Evolutionary conservation across 495 filamentous ascomycete species (phyloP), one percentile per base, ranked within the genome.

Genomic region (Penicillium ucsense): DNA sequence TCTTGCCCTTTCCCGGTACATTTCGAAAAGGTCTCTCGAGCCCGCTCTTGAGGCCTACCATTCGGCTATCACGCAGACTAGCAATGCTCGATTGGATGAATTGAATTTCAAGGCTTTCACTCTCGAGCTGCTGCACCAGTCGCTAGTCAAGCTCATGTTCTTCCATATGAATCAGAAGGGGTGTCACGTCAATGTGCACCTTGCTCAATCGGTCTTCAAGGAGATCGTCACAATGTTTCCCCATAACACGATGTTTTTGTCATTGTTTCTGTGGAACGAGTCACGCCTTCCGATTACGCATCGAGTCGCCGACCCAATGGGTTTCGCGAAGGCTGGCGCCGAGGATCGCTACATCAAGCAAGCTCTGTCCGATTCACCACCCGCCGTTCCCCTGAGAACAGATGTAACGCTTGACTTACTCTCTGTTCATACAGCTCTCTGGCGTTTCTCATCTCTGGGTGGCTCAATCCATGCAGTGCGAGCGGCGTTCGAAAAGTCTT

Each of bases 211-310:
- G 12, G 58, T 78, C 4, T 70, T 95, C 3, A 52, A 66, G 5
- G 59, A 76, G 30, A 83, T 81, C 50, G 63, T 92, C 31, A 44
- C 49, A 4, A 54, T 69, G 8, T 94, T 85, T 63, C 89, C 89
- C 0, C 68, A 75, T 31, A 95, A 95, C 68, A 87, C 83, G 2
- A 75, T 89, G 34, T 84, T 95, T 51, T 75, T 91, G 43, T 67
- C 76, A 10, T 68, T 90, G 9, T 83, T 82, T 60, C 71, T 76
- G 7, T 89, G 81, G 81, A 81, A 84, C 55, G 80, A 88, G 55
- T 65, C 78, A 9, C 73, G 80, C 4, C 71, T 85, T 12, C 79
- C 76, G 33, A 76, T 95, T 48, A 75, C 85, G 48, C 84, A 91
- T 52, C 83, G 83, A 33, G 74, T 92, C 36, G 78, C 86, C 20